Conservation (phyloP, 805 yeast genomes). For the Debaryomyces maramus region DNA sequence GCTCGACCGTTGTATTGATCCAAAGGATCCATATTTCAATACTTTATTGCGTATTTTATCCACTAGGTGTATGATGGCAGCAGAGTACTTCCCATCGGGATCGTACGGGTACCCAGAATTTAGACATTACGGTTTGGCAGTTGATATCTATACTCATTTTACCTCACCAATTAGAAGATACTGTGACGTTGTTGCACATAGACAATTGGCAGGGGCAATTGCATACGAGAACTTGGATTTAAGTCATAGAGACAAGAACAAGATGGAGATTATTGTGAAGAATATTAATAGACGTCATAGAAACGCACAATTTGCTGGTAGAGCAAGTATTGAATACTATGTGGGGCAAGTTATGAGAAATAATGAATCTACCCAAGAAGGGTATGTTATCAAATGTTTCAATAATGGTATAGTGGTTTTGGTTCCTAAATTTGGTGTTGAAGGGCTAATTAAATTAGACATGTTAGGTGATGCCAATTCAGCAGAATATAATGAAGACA, state of each 20-base stretch:
- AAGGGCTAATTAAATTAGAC: constrained; percentile 84
- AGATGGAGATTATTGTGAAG: constrained; percentile 84
- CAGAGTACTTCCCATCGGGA: constrained; percentile 94
- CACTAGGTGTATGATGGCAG: constrained; percentile 99
- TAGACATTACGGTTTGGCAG: constrained; percentile 95
- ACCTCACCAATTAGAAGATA: constrained; percentile 98
- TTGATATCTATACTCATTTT: constrained; percentile 96
- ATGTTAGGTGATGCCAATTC: constrained; percentile 64
- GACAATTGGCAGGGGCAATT: constrained; percentile 98
- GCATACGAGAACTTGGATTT: constrained; percentile 84
- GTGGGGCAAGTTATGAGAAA: constrained; percentile 97
- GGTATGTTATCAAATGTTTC: constrained; percentile 88
- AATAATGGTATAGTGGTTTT: constrained; percentile 92
- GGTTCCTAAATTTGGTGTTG: constrained; percentile 95
- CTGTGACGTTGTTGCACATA: constrained; percentile 96
- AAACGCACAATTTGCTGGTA: constrained; percentile 98
- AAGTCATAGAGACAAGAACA: constrained; percentile 81
- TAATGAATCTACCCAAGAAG: constrained; percentile 77
- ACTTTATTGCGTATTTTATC: constrained; percentile 94
- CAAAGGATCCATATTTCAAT: constrained; percentile 84
- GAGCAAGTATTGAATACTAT: constrained; percentile 96
- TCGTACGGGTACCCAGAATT: constrained; percentile 87
- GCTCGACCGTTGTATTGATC: constrained; percentile 82
- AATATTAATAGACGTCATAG: constrained; percentile 93
- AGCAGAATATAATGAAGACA: constrained; percentile 74